Evolutionary conservation across 306 rosid species (phyloP), one percentile per base, ranked within the genome.

Genomic region (Begonia masoniana): DNA sequence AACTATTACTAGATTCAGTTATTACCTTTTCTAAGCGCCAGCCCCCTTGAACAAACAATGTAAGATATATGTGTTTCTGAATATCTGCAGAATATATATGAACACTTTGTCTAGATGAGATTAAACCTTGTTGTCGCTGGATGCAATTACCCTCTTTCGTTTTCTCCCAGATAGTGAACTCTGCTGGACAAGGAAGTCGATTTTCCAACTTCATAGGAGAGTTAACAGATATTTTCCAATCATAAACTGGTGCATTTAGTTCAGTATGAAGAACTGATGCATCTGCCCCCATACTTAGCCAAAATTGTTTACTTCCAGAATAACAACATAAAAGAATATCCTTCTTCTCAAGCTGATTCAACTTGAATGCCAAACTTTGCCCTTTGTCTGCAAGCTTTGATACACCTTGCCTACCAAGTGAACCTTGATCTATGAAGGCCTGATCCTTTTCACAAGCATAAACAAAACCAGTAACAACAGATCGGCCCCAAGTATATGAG

Each of bases 11-110:
- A 68, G 62, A 62, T 31, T 35, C 51, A 54, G 54, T 51, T 49
- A 68, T 69, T 60, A 81, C 99, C 99, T 86, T 91, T 72, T 91
- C 99, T 85, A 86, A 65, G 60, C 74, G 69, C 99, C 99, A 91
- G 68, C 84, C 96, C 63, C 80, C 92, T 75, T 83, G 78, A 65
- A 91, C 84, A 57, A 66, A 65, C 74, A 86, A 74, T 48, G 82
- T 77, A 60, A 91, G 86, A 68, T 86, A 91, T 36, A 91, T 23
- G 6, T 87, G 81, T 69, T 73, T 83, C 83, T 77, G 94, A 69
- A 79, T 71, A 76, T 91, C 96, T 7, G 78, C 94, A 26, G 94
- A 78, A 83, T 83, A 91, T 67, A 91, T 70, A 64, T 83, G 84
- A 43, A 74, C 83, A 70, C 82, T 71, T 36, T 73, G 80, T 39